Evolutionary conservation across 2,329 filamentous ascomycete genomes (phyloP), one percentile per base, ranked within the genome.

Genomic region (Penicillium sclerotigenum): DNA sequence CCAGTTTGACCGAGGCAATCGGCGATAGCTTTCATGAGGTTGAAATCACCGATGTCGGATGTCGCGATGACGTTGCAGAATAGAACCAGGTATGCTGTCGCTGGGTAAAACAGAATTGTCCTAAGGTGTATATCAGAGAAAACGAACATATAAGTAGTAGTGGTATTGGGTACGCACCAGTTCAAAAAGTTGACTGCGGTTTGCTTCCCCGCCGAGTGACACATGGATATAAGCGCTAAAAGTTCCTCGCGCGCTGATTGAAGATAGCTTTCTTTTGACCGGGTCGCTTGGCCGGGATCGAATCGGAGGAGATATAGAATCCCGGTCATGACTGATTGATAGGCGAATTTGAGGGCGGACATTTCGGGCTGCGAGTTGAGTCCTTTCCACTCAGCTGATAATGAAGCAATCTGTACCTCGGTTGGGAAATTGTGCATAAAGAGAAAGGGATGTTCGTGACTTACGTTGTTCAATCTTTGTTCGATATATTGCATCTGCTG

Each of bases 1-100:
- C 58, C 60, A 11, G 43, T 55, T 28, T 58, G 58, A 6, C 38
- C 26, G 2, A 65, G 52, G 16, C 56, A 57, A 11, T 58, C 53
- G 1, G 62, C 57, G 7, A 64, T 56, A 2, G 58, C 52, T 45
- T 58, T 61, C 10, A 66, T 42, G 10, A 65, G 56, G 9, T 59
- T 55, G 26, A 66, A 61, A 47, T 66, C 62, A 4, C 53, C 64
- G 10, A 38, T 33, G 18, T 66, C 54, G 13, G 48, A 62, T 22
- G 62, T 62, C 5, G 55, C 58, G 0, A 66, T 41, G 8, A 60
- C 52, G n/a, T 65, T 66, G 52, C 62, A 66, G 43, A 66, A 65
- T 10, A 66, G 46, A 4, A 59, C 57, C n/a, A 66, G 58, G 41
- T 54, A 64, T 5, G 64, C 59, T 1, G 64, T 66, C n/a, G 63